Conservation (phyloP, 2,329 filamentous ascomycete genomes). For the Karstenula rhodostoma region DNA sequence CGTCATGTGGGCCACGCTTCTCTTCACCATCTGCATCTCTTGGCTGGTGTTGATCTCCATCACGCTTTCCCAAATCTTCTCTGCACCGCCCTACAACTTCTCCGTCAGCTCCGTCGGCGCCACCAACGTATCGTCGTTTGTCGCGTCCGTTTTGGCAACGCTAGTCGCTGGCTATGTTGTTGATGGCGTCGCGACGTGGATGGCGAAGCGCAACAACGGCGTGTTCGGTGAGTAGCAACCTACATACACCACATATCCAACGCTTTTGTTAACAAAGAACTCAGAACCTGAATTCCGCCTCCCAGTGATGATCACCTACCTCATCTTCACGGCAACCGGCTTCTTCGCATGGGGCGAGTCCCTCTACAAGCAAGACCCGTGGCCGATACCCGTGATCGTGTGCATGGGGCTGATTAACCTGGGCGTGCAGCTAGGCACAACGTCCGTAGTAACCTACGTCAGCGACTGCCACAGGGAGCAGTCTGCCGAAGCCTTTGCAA, state of each 20-base stretch:
- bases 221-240: constrained; percentile 28
- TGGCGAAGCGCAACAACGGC: constrained; percentile 33
- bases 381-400: constrained; percentile 36
- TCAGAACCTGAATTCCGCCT: constrained; percentile 37
- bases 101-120: constrained; percentile 32
- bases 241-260: no score
- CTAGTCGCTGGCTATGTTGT: constrained; percentile 28
- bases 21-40: constrained; percentile 38
- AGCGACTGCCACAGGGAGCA: constrained; percentile 35
- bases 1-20: constrained; percentile 34
- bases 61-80: constrained; percentile 37
- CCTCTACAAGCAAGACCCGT: constrained; percentile 28
- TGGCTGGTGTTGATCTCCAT: constrained; percentile 38
- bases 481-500: constrained; percentile 34
- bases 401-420: constrained; percentile 38
- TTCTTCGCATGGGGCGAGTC: constrained; percentile 37
- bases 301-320: constrained; percentile 33
- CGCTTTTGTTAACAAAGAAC: not conserved
- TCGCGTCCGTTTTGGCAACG: constrained; percentile 31
- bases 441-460: constrained; percentile 34
- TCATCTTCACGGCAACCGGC: constrained; percentile 30
- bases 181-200: constrained; percentile 32
- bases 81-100: constrained; percentile 35
- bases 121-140: constrained; percentile 34
- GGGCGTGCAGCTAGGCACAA: constrained; percentile 33